Evolutionary conservation across 345 rosid genomes (phyloP).

Genomic region (Hibiscus trionum): DNA sequence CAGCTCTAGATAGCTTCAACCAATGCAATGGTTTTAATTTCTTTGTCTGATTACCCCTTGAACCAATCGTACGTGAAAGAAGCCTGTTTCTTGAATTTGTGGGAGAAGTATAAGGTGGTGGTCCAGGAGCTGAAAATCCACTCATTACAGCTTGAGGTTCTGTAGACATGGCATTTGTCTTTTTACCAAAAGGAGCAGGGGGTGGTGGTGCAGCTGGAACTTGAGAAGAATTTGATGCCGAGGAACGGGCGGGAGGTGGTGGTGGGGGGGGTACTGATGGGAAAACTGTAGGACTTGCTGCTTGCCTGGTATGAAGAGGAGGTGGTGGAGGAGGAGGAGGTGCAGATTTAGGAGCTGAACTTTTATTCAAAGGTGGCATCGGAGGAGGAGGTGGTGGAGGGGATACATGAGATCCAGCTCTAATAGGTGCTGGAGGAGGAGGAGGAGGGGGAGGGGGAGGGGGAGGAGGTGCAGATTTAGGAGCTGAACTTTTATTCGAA

Average conservation of each 20-base stretch:
- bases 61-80: conserved; percentile 52
- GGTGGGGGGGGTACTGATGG: conserved; percentile 31
- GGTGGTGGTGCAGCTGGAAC: conserved; percentile 50
- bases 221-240: conserved; percentile 20
- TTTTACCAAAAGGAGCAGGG: conserved; percentile 33
- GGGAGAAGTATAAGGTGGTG: conserved; percentile 48
- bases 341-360: conserved; percentile 18
- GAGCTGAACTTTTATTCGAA: conserved; percentile 18
- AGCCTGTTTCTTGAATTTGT: conserved; percentile 45
- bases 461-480: conserved; percentile 25
- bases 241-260: conserved; percentile 33
- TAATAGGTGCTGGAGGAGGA: conserved; percentile 14
- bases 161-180: conserved; percentile 8
- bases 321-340: conserved; percentile 50
- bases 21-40: conserved; percentile 95
- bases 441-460: conserved; percentile 27
- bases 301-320: conserved; percentile 23
- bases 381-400: conserved; percentile 22
- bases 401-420: conserved; percentile 12
- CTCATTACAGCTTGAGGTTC: conserved; percentile 12
- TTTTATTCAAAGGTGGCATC: conserved; percentile 24
- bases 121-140: conserved; percentile 42
- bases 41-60: conserved; percentile 48
- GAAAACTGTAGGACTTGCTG: conserved; percentile 6
- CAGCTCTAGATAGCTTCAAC: conserved; percentile 90